Base-by-base conservation (phyloP, 345 rosid species). In the Dipteronia dyeriana region DNA sequence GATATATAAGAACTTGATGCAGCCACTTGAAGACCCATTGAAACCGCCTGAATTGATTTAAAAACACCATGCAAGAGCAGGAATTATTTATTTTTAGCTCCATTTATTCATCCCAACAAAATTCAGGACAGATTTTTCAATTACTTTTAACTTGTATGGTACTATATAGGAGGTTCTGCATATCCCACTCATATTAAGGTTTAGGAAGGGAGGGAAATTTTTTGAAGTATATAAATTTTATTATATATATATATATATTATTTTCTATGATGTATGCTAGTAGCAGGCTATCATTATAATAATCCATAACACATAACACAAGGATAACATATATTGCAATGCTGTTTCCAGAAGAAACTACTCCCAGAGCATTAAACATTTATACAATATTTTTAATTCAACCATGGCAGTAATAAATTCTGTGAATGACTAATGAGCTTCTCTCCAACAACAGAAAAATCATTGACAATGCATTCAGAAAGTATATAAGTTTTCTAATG, bases 1-100 rank as follows among this genome's bases (percentile, higher is more conserved):
- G 85, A 59, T 26, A 82, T 38, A 78, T 78, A 84, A 12, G 88
- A 76, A 84, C 88, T 88, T 76, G 97, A 86, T 3, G 92, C 96
- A 74, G 86, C 74, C 60, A 88, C 95, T 91, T 96, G 98, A 76
- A 96, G 54, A 64, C 82, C 88, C 99, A 94, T 91, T 68, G 97
- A 87, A 45, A 87, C 54, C 26, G 98, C 97, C 99, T 96, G 86
- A 57, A 79, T n/a, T 71, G 68, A 79, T 75, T 75, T 60, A 82
- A 56, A 82, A 22, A 74, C 34, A 78, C 26, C 11, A 41, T 2
- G 10, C 45, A 26, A 68, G 75, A 22, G 43, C 29, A 65, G 68
- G 59, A 57, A 73, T 56, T 62, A 45, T 59, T 8, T 71, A 56
- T 63, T 9, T 70, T 29, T 75, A 4, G 13, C 49, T 25, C 13